Base-by-base conservation (phyloP, 495 filamentous ascomycete species). In the Neurospora sp. region DNA sequence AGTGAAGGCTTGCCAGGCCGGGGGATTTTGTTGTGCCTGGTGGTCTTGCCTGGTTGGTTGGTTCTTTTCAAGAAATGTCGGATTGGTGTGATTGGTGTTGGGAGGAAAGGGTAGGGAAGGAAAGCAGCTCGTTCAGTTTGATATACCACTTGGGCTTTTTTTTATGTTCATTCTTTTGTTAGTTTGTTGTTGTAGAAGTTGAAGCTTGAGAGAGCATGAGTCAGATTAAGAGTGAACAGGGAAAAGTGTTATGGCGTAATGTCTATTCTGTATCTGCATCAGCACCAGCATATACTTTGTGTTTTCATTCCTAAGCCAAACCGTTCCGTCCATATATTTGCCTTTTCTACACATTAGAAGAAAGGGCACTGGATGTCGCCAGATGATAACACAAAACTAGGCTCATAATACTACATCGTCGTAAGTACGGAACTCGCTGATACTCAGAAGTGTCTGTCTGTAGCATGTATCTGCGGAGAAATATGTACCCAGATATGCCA, bases 81-180 rank as follows among this genome's bases (percentile, higher is more conserved):
- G 35, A 71, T 31, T 40, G 42, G 70, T 71, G 44, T 65, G 27
- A 17, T 31, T 35, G n/a, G 68, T 69, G 27, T 59, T 71, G 35
- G 53, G 14, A 14, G 22, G 22, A 22, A 38, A 40, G 22, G 68
- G 17, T 7, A 45, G 22, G 44, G 31, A 27, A 59, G 42, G 44
- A 35, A 37, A 68, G 35, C 42, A 65, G 53, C 53, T 65, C 53
- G 27, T 65, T 65, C 44, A 68, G 53, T 59, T 45, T 31, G 53
- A 70, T 40, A 44, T 44, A 70, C 70, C 42, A 59, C 31, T 59
- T 59, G 70, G 44, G 40, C 70, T 35, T 65, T 65, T 59, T 65
- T 65, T 65, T 65, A 16, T 65, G 22, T 65, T 65, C 53, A 14
- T 65, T 65, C 12, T 65, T 65, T 65, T 65, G 53, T 65, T 35